phyloP scores from a whole-genome alignment of 2,329 filamentous ascomycete species.

The Calonectria pseudoturangicola region DNA sequence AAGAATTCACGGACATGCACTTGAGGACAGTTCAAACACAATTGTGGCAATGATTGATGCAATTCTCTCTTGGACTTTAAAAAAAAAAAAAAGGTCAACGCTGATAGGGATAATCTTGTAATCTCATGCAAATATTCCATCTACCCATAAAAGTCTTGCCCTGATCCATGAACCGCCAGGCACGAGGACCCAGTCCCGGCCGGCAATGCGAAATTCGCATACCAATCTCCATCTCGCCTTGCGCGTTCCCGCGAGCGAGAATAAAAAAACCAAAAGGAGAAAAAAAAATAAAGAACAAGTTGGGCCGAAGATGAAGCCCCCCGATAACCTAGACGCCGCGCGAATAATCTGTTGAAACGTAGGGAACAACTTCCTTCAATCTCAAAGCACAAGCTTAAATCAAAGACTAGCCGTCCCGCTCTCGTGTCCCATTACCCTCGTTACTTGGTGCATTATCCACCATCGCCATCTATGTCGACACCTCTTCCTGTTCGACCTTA shows the following conservation, averaged over 20 bases:
- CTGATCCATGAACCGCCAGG: conserved; percentile 15
- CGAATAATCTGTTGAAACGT: conserved; percentile 16
- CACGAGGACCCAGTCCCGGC: conserved; percentile 32
- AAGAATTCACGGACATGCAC: no score
- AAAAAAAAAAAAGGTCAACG: conserved; percentile 19
- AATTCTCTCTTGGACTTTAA: conserved; percentile 11
- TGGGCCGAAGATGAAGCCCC: conserved; percentile 9
- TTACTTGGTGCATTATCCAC: conserved; percentile 10
- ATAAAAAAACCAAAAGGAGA: conserved; percentile 7
- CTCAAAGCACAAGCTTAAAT: conserved; percentile 21
- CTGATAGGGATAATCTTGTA: conserved; percentile 22
- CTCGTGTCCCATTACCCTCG: conserved; percentile 39
- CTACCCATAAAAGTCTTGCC: conserved; percentile 31
- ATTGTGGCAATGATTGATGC: neutral
- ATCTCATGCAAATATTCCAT: conserved; percentile 28
- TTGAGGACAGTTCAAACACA: no score
- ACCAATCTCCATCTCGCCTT: conserved; percentile 15
- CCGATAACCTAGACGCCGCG: conserved; percentile 32
- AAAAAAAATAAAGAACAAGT: neutral
- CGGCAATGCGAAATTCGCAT: conserved; percentile 23
- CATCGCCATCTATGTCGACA: conserved; percentile 45
- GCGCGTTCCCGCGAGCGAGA: conserved; percentile 18
- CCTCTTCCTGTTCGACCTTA: conserved; percentile 69
- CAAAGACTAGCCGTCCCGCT: conserved; percentile 26
- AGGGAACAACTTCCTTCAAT: neutral